phyloP scores from a whole-genome alignment of 2,329 filamentous ascomycete genomes.

The Penicillium sp. region DNA sequence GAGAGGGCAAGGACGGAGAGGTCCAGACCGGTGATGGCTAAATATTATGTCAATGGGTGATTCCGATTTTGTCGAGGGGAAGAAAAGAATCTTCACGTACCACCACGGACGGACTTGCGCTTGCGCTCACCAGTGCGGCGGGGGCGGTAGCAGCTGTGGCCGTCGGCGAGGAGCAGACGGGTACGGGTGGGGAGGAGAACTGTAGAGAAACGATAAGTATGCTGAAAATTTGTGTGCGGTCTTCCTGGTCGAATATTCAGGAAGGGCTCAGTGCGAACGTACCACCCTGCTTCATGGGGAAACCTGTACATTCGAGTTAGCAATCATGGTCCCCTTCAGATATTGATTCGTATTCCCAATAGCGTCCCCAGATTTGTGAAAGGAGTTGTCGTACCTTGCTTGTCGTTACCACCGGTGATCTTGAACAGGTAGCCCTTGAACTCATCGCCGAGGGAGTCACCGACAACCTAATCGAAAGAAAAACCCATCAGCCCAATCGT shows the following conservation, averaged over 20 bases:
- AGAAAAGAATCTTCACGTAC: constrained; percentile 26
- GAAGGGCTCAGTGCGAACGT: constrained; percentile 33
- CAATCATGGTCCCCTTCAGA: constrained; percentile 1
- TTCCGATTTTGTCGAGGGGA: background rate
- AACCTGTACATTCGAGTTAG: constrained; percentile 55
- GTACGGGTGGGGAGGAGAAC: constrained; percentile 93
- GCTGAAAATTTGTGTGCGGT: constrained; percentile 1
- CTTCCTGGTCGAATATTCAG: constrained; percentile 22
- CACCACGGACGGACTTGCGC: constrained; percentile 95
- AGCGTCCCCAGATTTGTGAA: background rate
- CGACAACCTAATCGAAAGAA: constrained; percentile 66
- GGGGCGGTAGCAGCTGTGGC: constrained; percentile 98
- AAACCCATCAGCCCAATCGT: constrained; percentile 35
- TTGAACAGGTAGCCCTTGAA: constrained; percentile 99
- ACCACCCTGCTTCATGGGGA: constrained; percentile 99
- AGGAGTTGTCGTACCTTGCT: constrained; percentile 67
- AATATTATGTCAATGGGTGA: constrained; percentile 11
- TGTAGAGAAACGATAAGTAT: constrained; percentile 46
- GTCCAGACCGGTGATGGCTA: constrained; percentile 94
- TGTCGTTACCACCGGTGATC: constrained; percentile 99
- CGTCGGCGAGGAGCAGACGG: constrained; percentile 89
- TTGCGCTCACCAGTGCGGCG: constrained; percentile 98
- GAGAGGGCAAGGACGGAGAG: constrained; percentile 90
- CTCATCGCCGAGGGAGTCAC: constrained; percentile 95
- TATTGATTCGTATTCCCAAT: background rate